Conservation (phyloP, 495 filamentous ascomycete species). For the Lasiosphaeris hirsuta region DNA sequence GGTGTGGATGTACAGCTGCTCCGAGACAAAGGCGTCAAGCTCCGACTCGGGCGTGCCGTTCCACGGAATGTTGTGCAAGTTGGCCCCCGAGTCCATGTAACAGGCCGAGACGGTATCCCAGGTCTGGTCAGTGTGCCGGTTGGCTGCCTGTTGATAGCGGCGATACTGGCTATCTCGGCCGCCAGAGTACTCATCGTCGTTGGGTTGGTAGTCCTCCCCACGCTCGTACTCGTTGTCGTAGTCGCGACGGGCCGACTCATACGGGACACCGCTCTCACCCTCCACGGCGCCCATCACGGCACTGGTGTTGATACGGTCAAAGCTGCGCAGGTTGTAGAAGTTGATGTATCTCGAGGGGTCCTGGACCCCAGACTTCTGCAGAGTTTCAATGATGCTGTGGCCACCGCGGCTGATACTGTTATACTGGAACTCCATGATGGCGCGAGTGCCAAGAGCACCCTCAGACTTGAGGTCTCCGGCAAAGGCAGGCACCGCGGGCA, state of each 20-base stretch:
- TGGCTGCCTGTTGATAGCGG: conserved; percentile 66
- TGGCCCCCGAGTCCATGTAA: conserved; percentile 78
- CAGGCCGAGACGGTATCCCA: conserved; percentile 78
- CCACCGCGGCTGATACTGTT: conserved; percentile 84
- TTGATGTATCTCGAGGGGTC: conserved; percentile 73
- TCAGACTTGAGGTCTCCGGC: conserved; percentile 82
- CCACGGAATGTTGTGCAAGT: conserved; percentile 80
- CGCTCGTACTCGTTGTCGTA: conserved; percentile 54
- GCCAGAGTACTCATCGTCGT: conserved; percentile 17
- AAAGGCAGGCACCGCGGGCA: conserved; percentile 87
- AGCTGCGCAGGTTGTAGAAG: conserved; percentile 93
- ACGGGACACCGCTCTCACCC: conserved; percentile 64
- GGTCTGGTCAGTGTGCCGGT: conserved; percentile 46
- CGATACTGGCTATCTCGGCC: conserved; percentile 42
- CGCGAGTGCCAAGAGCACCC: conserved; percentile 76
- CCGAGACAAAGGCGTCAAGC: conserved; percentile 83
- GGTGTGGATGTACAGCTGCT: conserved; percentile 91
- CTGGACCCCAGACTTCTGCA: conserved; percentile 68
- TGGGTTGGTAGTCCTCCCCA: conserved; percentile 27
- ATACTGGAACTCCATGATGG: conserved; percentile 89
- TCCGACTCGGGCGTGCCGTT: conserved; percentile 67
- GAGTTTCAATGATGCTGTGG: conserved; percentile 76
- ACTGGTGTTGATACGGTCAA: conserved; percentile 82
- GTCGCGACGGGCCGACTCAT: conserved; percentile 65
- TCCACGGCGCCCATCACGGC: conserved; percentile 62